Evolutionary conservation across 441 rosid genomes (phyloP).

Genomic region (Erodium texanum): DNA sequence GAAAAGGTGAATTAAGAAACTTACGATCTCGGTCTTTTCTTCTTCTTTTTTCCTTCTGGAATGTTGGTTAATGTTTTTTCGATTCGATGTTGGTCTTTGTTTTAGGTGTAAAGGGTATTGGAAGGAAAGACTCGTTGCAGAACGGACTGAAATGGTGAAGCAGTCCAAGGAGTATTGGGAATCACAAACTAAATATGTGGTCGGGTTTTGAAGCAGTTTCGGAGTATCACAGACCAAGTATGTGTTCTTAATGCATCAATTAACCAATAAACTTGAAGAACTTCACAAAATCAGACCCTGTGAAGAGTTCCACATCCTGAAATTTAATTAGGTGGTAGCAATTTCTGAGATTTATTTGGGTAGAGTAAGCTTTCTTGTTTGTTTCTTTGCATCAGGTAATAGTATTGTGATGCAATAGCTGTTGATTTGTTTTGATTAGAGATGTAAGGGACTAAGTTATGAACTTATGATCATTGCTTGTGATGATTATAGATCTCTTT

Average conservation of each 20-base stretch:
- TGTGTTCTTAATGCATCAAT: neutral
- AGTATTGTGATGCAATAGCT: too few species aligned
- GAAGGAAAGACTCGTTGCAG: constrained; percentile 50
- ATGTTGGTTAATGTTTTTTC: neutral
- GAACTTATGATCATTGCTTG: too few species aligned
- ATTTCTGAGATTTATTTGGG: too few species aligned
- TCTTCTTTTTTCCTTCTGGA: neutral
- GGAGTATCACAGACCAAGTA: too few species aligned
- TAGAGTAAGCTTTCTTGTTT: too few species aligned
- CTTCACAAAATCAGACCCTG: neutral
- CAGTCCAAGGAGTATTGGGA: constrained; percentile 74
- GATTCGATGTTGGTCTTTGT: neutral
- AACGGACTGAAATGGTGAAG: constrained; percentile 56
- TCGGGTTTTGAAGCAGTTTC: constrained; percentile 36
- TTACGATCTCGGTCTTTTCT: neutral
- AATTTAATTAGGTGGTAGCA: too few species aligned
- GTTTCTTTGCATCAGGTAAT: too few species aligned
- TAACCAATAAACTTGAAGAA: neutral
- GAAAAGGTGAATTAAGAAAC: constrained; percentile 33
- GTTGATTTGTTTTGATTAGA: too few species aligned
- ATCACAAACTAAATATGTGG: constrained; percentile 39
- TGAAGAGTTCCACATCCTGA: too few species aligned
- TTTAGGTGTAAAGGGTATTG: constrained; percentile 59
- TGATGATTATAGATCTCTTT: too few species aligned
- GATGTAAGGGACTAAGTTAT: too few species aligned